Percentiles rank a stretch among this genome's conserved stretches.
Conservation (phyloP, 139 green algal species). For the Trebouxia sp. region DNA sequence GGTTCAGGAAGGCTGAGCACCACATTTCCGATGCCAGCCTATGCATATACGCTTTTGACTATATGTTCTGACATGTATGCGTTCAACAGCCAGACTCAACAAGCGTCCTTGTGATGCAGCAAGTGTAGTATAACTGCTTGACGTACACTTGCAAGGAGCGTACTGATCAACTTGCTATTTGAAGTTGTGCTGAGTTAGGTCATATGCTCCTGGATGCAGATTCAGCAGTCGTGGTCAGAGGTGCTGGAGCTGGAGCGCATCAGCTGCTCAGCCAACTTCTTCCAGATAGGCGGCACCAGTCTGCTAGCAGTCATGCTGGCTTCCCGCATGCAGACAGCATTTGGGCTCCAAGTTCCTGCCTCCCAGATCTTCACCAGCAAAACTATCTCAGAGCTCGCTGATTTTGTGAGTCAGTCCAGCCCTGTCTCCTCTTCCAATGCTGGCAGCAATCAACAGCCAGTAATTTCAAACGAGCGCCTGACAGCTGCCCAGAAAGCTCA, state of each 20-base stretch:
- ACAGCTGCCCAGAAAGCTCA: neutral
- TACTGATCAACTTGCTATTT: too few relatives aligned
- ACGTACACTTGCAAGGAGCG: too few relatives aligned
- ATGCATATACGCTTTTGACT: too few relatives aligned
- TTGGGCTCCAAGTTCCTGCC: conserved; percentile 21
- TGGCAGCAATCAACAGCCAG: neutral
- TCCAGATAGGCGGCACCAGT: conserved; percentile 42
- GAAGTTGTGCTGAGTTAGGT: too few relatives aligned
- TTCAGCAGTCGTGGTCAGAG: conserved; percentile 25
- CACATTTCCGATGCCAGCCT: too few relatives aligned
- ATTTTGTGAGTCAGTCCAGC: neutral
- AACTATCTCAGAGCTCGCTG: conserved; percentile 32
- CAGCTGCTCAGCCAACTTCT: conserved; percentile 34
- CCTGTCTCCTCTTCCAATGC: neutral
- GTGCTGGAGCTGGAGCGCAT: conserved; percentile 21
- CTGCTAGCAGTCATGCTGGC: conserved; percentile 32
- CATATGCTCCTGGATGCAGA: neutral
- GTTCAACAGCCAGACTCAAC: too few relatives aligned
- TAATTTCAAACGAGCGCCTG: neutral
- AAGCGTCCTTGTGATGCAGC: too few relatives aligned
- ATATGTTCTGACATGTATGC: too few relatives aligned
- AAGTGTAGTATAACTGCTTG: too few relatives aligned
- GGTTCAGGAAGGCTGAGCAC: too few relatives aligned
- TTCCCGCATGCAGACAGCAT: neutral
- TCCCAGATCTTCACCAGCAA: conserved; percentile 31